phyloP scores from a whole-genome alignment of 2,329 filamentous ascomycete genomes.

The Claviceps monticola region DNA sequence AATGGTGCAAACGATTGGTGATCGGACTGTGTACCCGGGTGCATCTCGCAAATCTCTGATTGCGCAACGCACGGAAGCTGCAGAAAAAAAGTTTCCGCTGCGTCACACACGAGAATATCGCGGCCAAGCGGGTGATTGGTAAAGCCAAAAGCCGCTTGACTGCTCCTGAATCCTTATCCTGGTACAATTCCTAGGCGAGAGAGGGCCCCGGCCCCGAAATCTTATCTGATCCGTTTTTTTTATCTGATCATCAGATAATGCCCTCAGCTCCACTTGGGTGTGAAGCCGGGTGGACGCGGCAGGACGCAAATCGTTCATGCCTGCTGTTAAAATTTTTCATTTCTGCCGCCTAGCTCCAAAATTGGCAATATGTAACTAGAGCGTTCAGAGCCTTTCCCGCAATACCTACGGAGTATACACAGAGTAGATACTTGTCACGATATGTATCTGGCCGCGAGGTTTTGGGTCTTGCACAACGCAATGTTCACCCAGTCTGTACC shows the following conservation, averaged over 20 bases:
- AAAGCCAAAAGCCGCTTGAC: not conserved
- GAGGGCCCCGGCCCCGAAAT: slow-evolving; percentile 9
- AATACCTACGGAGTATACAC: too few species aligned
- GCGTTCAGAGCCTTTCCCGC: too few species aligned
- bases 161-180: not conserved
- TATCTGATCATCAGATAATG: slow-evolving; percentile 44
- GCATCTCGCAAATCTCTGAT: too few species aligned
- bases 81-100: not conserved
- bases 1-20: too few species aligned
- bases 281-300: not conserved
- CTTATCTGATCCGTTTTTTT: slow-evolving; percentile 28
- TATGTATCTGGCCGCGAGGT: too few species aligned
- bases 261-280: slow-evolving; percentile 22
- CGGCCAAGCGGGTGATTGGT: not conserved
- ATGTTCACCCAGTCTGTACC: too few species aligned
- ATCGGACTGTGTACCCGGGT: too few species aligned
- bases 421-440: too few species aligned
- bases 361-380: not conserved
- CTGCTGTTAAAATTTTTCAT: not conserved
- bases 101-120: not conserved
- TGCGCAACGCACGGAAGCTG: not conserved
- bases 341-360: too few species aligned
- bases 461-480: too few species aligned
- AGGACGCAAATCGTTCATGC: not conserved
- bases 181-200: too few species aligned